phyloP scores from a whole-genome alignment of 345 rosid species.

The Populus euphratica region DNA sequence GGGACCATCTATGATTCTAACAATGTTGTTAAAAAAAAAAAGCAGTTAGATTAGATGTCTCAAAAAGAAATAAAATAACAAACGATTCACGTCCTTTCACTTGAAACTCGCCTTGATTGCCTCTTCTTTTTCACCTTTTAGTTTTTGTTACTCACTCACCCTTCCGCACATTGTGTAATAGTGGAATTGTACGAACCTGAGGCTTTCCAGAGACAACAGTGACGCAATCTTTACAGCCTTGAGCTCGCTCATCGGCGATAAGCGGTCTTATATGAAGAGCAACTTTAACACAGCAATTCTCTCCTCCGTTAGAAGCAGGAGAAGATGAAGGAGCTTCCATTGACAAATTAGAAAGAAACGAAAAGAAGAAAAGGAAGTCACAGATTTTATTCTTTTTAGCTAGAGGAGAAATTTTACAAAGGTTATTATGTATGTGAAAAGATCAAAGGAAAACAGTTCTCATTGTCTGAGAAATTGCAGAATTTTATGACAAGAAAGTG shows the following conservation, averaged over 20 bases:
- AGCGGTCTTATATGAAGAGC: constrained; percentile 97
- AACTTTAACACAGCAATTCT: constrained; percentile 94
- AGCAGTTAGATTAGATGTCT: too few species aligned
- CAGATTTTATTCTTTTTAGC: background rate
- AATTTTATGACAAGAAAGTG: constrained; percentile 40
- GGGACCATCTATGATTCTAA: too few species aligned
- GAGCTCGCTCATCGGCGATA: constrained; percentile 81
- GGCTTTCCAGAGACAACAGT: constrained; percentile 82
- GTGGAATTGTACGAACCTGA: constrained; percentile 52
- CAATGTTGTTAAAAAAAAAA: too few species aligned
- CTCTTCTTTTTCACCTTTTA: background rate
- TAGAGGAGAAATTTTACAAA: background rate
- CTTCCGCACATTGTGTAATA: background rate
- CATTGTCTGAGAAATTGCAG: constrained; percentile 31
- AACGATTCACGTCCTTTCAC: too few species aligned
- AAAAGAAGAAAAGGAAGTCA: background rate
- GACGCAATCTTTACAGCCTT: constrained; percentile 96
- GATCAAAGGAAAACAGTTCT: constrained; percentile 23
- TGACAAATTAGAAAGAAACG: background rate
- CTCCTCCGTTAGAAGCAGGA: constrained; percentile 45
- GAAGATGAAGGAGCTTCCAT: constrained; percentile 24
- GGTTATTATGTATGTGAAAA: constrained; percentile 1
- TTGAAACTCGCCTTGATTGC: background rate
- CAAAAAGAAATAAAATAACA: too few species aligned
- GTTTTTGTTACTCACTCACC: background rate